Conservation (phyloP, 306 rosid genomes). For the Lathyrus aphaca region DNA sequence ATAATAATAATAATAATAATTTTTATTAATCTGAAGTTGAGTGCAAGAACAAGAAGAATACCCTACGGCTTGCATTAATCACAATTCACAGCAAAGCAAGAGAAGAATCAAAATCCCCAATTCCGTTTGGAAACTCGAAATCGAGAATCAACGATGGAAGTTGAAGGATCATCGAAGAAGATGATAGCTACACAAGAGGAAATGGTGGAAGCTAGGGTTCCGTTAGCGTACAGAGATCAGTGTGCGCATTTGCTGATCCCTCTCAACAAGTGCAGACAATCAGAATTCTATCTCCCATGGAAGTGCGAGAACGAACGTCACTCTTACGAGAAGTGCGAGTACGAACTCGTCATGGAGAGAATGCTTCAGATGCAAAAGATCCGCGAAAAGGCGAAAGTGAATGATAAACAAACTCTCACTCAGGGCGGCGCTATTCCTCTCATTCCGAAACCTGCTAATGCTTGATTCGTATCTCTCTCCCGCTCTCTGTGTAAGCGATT, state of each 20-base stretch:
- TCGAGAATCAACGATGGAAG: slow-evolving; percentile 15
- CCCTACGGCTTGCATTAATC: neutral
- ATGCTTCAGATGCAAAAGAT: slow-evolving; percentile 97
- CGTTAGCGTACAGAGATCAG: slow-evolving; percentile 80
- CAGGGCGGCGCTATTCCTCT: slow-evolving; percentile 51
- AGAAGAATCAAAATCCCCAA: neutral
- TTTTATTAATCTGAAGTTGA: no score
- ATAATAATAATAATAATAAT: no score
- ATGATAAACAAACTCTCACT: slow-evolving; percentile 45
- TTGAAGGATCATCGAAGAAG: slow-evolving; percentile 85
- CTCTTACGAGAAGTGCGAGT: slow-evolving; percentile 85
- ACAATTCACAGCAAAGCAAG: neutral
- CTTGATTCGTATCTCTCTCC: slow-evolving; percentile 34
- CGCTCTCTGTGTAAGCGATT: slow-evolving; percentile 22
- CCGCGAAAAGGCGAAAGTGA: slow-evolving; percentile 54
- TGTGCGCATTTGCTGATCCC: slow-evolving; percentile 94
- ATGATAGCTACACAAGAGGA: slow-evolving; percentile 95
- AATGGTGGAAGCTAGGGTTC: slow-evolving; percentile 89
- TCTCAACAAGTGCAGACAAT: slow-evolving; percentile 90
- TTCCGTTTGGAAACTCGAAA: neutral
- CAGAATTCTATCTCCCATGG: slow-evolving; percentile 90
- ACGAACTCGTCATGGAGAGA: slow-evolving; percentile 94
- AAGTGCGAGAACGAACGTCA: slow-evolving; percentile 88
- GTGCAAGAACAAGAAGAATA: neutral
- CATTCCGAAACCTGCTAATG: slow-evolving; percentile 79